Base-by-base conservation (phyloP, 495 filamentous ascomycete genomes). In the Patellaria atrata region DNA sequence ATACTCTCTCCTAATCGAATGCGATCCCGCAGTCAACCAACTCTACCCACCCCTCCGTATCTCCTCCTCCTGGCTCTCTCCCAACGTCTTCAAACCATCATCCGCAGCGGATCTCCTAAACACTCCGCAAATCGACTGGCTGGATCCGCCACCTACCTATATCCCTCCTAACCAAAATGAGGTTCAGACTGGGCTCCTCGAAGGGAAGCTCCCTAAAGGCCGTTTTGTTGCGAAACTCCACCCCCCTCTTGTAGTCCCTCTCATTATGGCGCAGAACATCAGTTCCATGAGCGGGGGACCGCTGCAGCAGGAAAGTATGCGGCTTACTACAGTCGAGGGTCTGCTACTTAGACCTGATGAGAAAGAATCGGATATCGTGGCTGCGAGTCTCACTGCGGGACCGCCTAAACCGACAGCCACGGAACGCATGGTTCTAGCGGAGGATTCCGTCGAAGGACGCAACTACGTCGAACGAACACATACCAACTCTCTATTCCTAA, bases 221-320 rank as follows among this genome's bases (percentile, higher is more conserved):
- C 73, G 77, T 13, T 96, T 97, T 54, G 66, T 79, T 25, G 85
- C 81, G 2, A 78, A 67, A 19, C 71, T 96, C 21, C 79, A 94
- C 32, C 89, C 89, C 4, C 80, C 85, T 0, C 54, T 97, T 9
- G 66, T 81, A 6, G 57, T 94, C 28, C 77, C 87, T 0, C 65
- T 75, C 21, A 53, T 64, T 21, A 61, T 77, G 6, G 82, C 79
- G 20, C 52, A 71, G 2, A 65, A 78, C 5, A 71, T 96, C 22
- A 73, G 73, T 22, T 52, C 63, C 22, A 60, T 76, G 8, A 82
- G 78, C 21, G 51, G 70, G 2, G 65, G 77, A 6, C 71, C 93
- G 22, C 73, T 76, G 28, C 61, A 70, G 33, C 62, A 68, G 20
- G 65, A 76, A 14, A 61, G 60, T 23, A 62, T 61, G 11, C 47